Base-by-base conservation (phyloP, 2,329 filamentous ascomycete genomes). In the Zymoseptoria tritici region DNA sequence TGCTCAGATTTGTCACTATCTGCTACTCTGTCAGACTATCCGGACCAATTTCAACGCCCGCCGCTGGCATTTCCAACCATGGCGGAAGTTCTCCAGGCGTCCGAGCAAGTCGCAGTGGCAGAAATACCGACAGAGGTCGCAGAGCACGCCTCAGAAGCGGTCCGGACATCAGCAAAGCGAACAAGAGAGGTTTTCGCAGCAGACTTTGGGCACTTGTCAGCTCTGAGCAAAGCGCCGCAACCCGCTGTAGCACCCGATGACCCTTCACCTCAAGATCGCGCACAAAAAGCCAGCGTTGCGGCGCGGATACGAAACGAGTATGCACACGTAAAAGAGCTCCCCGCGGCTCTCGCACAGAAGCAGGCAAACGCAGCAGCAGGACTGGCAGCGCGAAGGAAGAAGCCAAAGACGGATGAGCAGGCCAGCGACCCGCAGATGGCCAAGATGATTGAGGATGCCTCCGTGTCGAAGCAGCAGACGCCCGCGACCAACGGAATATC, bases 331-430 rank as follows among this genome's bases (percentile, higher is more conserved):
- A 84, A 85, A 71, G 87, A 88, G 63, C 81, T 97, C 2, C 92
- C 92, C 5, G 84, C 87, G 21, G 84, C 84, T 1, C 81, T 97
- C 20, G 89, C 89, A 42, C 87, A 89, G 21, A 94, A 92, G 72
- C 88, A 92, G 74, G 87, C 88, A 13, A 83, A 80, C 68, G 81
- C 83, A 46, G 76, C 78, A 24, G 75, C 80, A 2, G 78, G 80
- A 4, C 77, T 84, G n/a, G 82, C 81, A 8, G 81, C 83, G 62
- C 80, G 85, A 64, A 80, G 85, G 65, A 89, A 86, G 74, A 83
- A 86, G 67, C 78, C 81, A 42, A 85, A 83, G 73, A 74, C 77
- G 19, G 80, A 82, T 52, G 76, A 78, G 58, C 75, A 81, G 62
- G 77, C 80, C 7, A 78, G 77, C 29, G 79, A 81, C 62, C 74